Percentiles rank a stretch among this genome's conserved stretches.
phyloP scores from a whole-genome alignment of 164 flowering plant species.

The Vitis rupestris region DNA sequence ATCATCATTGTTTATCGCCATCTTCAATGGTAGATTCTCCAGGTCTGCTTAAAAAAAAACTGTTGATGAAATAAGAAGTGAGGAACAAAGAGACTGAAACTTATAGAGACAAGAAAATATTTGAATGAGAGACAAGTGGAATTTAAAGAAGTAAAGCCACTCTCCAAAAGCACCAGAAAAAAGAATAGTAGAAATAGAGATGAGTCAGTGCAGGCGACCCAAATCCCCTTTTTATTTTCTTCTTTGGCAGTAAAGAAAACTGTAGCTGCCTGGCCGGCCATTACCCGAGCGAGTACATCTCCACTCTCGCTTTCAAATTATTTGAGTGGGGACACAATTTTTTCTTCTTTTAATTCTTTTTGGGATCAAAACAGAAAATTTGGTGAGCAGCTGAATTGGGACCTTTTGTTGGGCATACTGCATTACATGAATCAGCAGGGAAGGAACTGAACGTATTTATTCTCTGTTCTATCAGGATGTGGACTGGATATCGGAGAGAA shows the following conservation, averaged over 20 bases:
- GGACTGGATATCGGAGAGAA: no score
- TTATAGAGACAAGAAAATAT: slow-evolving; percentile 10
- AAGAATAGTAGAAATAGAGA: neutral
- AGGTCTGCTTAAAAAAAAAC: no score
- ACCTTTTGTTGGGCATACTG: no score
- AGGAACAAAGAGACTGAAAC: neutral
- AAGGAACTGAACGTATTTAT: no score
- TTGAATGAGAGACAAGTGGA: slow-evolving; percentile 12
- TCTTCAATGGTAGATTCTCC: neutral
- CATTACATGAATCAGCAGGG: no score
- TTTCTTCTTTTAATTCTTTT: no score
- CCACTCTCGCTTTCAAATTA: neutral
- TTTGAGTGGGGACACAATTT: neutral
- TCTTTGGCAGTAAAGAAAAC: neutral
- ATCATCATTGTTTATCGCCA: slow-evolving; percentile 1
- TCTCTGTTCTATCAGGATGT: no score
- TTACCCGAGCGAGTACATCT: neutral
- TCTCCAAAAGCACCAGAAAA: slow-evolving; percentile 2
- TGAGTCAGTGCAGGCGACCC: neutral
- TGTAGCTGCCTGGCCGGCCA: neutral
- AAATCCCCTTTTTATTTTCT: neutral
- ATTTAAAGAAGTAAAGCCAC: slow-evolving; percentile 5
- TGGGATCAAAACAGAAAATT: no score
- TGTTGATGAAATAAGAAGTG: neutral
- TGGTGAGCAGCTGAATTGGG: no score